Percentiles rank a stretch among this genome's conserved stretches.
Conservation (phyloP, 768 basidiomycete genomes). For the Podaxis sp. region DNA sequence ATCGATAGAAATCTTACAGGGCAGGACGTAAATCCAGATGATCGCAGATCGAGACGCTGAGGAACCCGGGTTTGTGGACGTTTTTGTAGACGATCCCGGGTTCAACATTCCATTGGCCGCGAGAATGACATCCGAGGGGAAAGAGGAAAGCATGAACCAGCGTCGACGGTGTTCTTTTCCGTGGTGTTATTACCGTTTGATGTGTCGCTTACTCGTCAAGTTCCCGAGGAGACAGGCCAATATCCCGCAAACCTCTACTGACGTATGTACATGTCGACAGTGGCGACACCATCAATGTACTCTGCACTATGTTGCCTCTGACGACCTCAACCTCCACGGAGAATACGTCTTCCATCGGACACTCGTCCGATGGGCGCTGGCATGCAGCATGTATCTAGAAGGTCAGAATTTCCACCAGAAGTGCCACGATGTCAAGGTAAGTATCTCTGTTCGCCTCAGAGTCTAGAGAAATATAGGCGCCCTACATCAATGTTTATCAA, state of each 20-base stretch:
- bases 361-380: neutral
- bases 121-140: constrained; percentile 2
- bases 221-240: constrained; percentile 2
- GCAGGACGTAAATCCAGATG: neutral
- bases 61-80: constrained; percentile 8
- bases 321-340: constrained; percentile 3
- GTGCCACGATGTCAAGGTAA: neutral
- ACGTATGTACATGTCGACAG: neutral
- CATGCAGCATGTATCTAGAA: neutral
- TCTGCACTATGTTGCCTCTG: neutral
- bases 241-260: neutral
- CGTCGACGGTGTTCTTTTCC: neutral
- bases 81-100: constrained; percentile 7
- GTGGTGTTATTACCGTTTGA: constrained; percentile 1
- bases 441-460: neutral
- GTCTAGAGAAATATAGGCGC: too few relatives aligned
- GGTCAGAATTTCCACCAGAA: neutral
- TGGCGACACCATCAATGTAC: neutral
- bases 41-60: neutral
- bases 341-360: neutral
- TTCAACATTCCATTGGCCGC: constrained; percentile 8
- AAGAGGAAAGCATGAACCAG: neutral
- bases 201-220: neutral
- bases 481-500: neutral
- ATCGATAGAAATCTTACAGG: neutral